Conservation (phyloP, 352 stramenopile species). For the Pythium sp. region DNA sequence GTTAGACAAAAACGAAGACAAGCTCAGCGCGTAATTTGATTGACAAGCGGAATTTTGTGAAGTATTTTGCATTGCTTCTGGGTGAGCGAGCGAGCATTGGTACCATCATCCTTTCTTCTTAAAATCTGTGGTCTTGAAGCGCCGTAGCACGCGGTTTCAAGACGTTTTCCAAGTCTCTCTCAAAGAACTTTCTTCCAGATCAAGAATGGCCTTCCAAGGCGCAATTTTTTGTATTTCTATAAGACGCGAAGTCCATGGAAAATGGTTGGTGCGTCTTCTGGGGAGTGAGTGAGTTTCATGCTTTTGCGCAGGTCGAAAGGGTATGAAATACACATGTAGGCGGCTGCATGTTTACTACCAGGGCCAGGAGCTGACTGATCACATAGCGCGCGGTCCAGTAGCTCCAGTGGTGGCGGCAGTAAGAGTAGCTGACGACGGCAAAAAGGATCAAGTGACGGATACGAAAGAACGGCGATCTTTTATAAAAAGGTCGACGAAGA, state of each 20-base stretch:
- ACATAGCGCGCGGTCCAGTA: background rate
- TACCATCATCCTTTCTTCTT: background rate
- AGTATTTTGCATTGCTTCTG: no score
- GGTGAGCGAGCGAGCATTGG: no score
- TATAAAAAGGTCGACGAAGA: no score
- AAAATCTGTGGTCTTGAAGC: background rate
- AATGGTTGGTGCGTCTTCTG: background rate
- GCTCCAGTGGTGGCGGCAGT: no score
- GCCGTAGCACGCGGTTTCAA: background rate
- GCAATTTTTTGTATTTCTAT: background rate
- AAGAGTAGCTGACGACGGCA: background rate
- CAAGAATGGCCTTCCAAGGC: background rate
- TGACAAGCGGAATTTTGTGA: no score
- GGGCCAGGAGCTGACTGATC: no score
- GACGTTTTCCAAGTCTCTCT: background rate
- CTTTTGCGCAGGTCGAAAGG: background rate
- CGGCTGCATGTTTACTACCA: no score
- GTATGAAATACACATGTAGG: no score
- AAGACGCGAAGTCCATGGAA: background rate
- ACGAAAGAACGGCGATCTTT: background rate
- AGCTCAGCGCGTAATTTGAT: no score
- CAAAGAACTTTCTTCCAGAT: background rate
- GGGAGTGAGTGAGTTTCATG: background rate
- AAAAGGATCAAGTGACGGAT: background rate
- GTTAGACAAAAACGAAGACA: no score